phyloP scores from a whole-genome alignment of 1,139 yeast genomes.

The Blastobotrys capitulatus region DNA sequence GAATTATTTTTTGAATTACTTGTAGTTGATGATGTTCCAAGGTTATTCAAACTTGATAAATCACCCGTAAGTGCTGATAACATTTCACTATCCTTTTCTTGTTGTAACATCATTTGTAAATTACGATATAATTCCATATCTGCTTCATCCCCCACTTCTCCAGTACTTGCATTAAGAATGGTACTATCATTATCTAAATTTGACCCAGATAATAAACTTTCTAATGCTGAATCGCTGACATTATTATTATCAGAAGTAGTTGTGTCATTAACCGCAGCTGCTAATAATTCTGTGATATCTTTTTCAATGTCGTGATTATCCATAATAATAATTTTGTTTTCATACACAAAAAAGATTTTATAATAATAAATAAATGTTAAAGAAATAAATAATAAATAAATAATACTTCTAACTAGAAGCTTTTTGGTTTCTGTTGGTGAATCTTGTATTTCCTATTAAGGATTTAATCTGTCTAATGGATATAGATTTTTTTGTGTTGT shows the following conservation, averaged over 20 bases:
- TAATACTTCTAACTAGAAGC: too few relatives aligned
- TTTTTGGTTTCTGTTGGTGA: too few relatives aligned
- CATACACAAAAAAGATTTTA: not conserved
- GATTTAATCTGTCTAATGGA: too few relatives aligned
- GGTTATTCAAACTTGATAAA: not conserved
- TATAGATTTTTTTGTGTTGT: too few relatives aligned
- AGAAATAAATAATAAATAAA: too few relatives aligned
- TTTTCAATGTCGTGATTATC: constrained; percentile 2
- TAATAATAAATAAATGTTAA: not conserved
- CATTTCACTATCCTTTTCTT: not conserved
- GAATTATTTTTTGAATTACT: not conserved
- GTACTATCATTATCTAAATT: not conserved
- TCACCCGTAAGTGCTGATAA: not conserved
- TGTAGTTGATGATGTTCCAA: too few relatives aligned
- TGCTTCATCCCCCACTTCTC: not conserved
- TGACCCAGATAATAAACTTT: too few relatives aligned
- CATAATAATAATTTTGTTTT: not conserved
- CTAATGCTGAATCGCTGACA: not conserved
- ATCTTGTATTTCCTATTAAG: too few relatives aligned
- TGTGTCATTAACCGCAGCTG: not conserved
- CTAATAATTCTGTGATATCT: constrained; percentile 1
- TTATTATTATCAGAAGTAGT: not conserved
- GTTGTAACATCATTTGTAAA: not conserved
- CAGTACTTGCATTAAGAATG: too few relatives aligned
- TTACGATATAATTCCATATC: constrained; percentile 1